These are phyloP conservation scores for Fusarium anguioides DNA, from an alignment of 2,329 filamentous ascomycete species.

Conservation along the genomic window DNA sequence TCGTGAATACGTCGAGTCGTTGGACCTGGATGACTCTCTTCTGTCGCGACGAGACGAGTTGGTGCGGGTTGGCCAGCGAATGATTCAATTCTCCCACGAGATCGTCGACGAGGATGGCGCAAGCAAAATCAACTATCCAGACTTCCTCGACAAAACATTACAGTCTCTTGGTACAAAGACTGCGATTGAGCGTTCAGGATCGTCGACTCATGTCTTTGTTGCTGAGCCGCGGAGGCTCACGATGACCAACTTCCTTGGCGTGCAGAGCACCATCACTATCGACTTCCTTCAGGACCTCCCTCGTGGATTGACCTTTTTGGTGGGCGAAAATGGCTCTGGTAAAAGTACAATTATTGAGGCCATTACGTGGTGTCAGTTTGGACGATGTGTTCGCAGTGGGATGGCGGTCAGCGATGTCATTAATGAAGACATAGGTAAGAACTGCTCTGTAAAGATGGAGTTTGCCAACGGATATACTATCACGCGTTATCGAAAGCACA, in stretches of 20 bases:
- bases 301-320: conserved; percentile 28
- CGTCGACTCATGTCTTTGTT: conserved; percentile 23
- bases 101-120: conserved; percentile 5
- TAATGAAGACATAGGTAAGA: conserved; percentile 31
- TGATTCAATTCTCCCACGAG: conserved; percentile 26
- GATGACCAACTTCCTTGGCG: conserved; percentile 39
- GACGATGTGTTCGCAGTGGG: conserved; percentile 27
- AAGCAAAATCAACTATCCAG: conserved; percentile 1
- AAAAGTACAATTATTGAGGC: conserved; percentile 38
- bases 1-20: conserved; percentile 22
- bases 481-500: conserved; percentile 32
- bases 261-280: conserved; percentile 25
- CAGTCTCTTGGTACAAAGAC: conserved; percentile 6
- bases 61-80: conserved; percentile 30
- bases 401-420: conserved; percentile 27
- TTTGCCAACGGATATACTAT: conserved; percentile 40
- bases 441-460: conserved; percentile 35
- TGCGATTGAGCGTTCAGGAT: background rate
- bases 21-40: conserved; percentile 21
- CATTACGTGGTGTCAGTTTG: conserved; percentile 37
- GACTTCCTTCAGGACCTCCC: conserved; percentile 26
- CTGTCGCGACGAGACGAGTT: conserved; percentile 21
- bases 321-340: conserved; percentile 38
- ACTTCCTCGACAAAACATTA: conserved; percentile 24
- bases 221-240: conserved; percentile 32